These are phyloP conservation scores for Yamadazyma mexicana DNA, from an alignment of 1,139 yeast species.

Conservation along the genomic window DNA sequence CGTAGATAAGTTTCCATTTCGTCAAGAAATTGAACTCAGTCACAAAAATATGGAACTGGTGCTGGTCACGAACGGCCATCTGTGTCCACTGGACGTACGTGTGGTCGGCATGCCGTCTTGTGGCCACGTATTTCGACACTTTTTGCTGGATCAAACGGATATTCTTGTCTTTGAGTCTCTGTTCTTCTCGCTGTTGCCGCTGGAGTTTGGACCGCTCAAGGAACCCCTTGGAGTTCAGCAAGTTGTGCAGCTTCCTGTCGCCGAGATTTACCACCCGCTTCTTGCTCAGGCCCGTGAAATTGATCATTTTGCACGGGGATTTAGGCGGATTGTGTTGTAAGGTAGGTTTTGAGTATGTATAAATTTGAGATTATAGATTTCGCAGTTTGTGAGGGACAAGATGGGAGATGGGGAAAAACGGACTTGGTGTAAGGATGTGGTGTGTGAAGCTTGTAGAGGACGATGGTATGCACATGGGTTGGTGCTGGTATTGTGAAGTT, in stretches of 20 bases:
- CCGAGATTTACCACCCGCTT: conserved; percentile 77
- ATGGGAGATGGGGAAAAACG: too few relatives aligned
- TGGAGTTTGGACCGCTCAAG: conserved; percentile 65
- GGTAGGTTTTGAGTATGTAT: too few relatives aligned
- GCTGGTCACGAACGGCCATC: conserved; percentile 3
- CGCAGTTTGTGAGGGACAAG: too few relatives aligned
- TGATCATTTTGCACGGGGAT: conserved; percentile 31
- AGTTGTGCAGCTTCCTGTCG: conserved; percentile 38
- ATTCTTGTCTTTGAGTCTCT: conserved; percentile 49
- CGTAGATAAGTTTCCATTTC: conserved; percentile 10
- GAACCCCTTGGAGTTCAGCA: conserved; percentile 17
- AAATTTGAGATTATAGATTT: neutral
- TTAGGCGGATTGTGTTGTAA: too few relatives aligned
- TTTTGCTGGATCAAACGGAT: conserved; percentile 51
- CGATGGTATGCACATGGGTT: too few relatives aligned
- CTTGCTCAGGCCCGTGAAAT: conserved; percentile 66
- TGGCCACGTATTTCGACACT: conserved; percentile 37
- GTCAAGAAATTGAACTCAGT: conserved; percentile 7
- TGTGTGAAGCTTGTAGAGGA: neutral
- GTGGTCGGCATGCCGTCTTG: conserved; percentile 14
- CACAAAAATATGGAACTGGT: conserved; percentile 12
- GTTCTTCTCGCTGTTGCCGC: conserved; percentile 62
- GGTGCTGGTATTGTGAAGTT: too few relatives aligned
- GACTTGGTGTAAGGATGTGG: too few relatives aligned
- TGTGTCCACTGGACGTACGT: conserved; percentile 12